Evolutionary conservation across 441 rosid genomes (phyloP).

Genomic region (Codiaeum variegatum): DNA sequence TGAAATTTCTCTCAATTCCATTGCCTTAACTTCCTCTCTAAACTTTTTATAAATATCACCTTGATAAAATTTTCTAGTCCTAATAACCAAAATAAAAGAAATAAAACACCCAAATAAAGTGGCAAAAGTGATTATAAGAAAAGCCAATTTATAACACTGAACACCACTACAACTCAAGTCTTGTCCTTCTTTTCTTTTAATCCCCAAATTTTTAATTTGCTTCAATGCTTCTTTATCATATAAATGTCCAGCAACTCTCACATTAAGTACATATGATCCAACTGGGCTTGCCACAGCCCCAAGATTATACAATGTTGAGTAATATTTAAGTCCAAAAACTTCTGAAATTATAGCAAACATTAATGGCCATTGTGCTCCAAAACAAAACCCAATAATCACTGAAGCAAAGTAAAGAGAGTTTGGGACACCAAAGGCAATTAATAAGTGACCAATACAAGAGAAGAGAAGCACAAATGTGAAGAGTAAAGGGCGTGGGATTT

Average conservation of each 20-base stretch:
- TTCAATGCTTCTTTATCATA: conserved; percentile 47
- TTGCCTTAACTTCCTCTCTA: conserved; percentile 23
- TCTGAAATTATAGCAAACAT: conserved; percentile 50
- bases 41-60: conserved; percentile 47
- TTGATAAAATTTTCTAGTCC: conserved; percentile 40
- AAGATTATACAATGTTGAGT: conserved; percentile 46
- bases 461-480: conserved; percentile 46
- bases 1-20: conserved; percentile 14
- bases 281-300: conserved; percentile 49
- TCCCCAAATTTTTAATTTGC: conserved; percentile 36
- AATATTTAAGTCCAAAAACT: conserved; percentile 49
- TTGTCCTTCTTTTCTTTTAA: conserved; percentile 27
- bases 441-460: conserved; percentile 54
- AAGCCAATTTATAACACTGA: conserved; percentile 37
- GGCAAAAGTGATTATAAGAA: conserved; percentile 37
- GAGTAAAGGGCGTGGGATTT: conserved; percentile 50
- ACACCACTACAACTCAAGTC: conserved; percentile 39
- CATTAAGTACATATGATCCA: conserved; percentile 43
- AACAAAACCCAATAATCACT: conserved; percentile 67
- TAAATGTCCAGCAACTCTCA: conserved; percentile 40
- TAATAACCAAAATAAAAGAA: conserved; percentile 33
- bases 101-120: conserved; percentile 37
- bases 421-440: conserved; percentile 51
- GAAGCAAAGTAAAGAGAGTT: conserved; percentile 62
- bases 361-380: conserved; percentile 57